Percentiles rank a stretch among this genome's conserved stretches.
Conservation (phyloP, 768 basidiomycete species). For the Lactarius tabidus region DNA sequence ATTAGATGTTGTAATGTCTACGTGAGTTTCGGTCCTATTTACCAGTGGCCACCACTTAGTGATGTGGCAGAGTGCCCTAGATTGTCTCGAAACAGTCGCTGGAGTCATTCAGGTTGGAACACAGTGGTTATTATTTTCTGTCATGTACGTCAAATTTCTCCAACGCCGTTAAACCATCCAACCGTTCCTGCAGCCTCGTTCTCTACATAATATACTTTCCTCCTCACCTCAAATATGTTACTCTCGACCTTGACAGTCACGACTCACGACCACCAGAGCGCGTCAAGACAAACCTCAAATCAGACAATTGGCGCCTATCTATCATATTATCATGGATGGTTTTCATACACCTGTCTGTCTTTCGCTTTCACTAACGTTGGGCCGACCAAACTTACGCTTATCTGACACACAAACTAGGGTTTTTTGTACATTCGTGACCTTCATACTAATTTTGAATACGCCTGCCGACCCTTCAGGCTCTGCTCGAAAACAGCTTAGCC, state of each 20-base stretch:
- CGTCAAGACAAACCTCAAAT: constrained; percentile 50
- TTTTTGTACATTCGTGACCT: constrained; percentile 55
- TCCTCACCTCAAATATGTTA: constrained; percentile 66
- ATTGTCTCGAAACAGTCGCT: constrained; percentile 74
- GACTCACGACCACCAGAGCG: constrained; percentile 41
- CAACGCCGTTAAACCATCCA: neutral
- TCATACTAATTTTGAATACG: constrained; percentile 53
- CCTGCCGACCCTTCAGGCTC: constrained; percentile 36
- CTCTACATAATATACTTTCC: constrained; percentile 95
- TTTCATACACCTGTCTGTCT: constrained; percentile 67
- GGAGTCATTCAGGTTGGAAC: constrained; percentile 78
- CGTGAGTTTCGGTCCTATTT: constrained; percentile 43
- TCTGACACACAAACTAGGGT: constrained; percentile 36
- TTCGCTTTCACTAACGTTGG: constrained; percentile 1
- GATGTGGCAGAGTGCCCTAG: constrained; percentile 50
- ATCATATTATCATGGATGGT: constrained; percentile 70
- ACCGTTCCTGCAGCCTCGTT: constrained; percentile 54
- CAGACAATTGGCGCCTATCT: constrained; percentile 74
- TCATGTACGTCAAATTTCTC: constrained; percentile 60
- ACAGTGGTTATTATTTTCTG: constrained; percentile 80
- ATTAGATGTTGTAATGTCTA: constrained; percentile 76
- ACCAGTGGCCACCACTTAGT: constrained; percentile 2
- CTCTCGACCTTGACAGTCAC: constrained; percentile 40
- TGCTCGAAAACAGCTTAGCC: constrained; percentile 38
- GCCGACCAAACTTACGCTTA: constrained; percentile 10